Base-by-base conservation (phyloP, 164 flowering plant genomes). In the Echeveria elegans region DNA sequence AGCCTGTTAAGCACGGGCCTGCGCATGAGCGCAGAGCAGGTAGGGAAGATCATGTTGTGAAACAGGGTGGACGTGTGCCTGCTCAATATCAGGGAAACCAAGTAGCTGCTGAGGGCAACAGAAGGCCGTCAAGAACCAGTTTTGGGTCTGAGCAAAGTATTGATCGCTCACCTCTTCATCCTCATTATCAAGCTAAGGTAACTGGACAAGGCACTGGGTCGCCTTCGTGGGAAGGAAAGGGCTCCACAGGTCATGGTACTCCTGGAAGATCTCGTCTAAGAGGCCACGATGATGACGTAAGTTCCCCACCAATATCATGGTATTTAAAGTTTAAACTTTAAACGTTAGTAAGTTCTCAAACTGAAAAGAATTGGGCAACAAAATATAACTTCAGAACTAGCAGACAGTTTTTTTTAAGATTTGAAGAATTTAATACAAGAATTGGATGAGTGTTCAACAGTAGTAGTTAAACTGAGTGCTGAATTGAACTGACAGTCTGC, bases 101-200 rank as follows among this genome's bases (percentile, higher is more conserved):
- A 38, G 12, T 38, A 38, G 12, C 6, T 38, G 41, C 0, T 38
- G 47, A 77, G 21, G 23, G 70, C 31, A 31, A 67, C 18, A 71
- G 65, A 66, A 71, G 74, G 60, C 67, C 77, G 45, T 19, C 48
- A 23, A 73, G 75, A 69, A 40, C 21, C 21, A 77, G 75, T 69
- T 43, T 10, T 32, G 85, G 85, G 5, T 77, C 85, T 23, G 88
- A 81, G 52, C 69, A 83, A 31, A 78, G 87, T 70, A 11, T 79
- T 8, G 86, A 83, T 12, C 70, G 75, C 4, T 83, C 87, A 1
- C 89, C 89, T 6, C 74, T 83, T 28, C 87, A 78, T 68, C 79
- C 77, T 2, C 72, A 79, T 68, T 68, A 66, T 52, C 81, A 80
- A 36, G 81, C 80, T 11, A 79, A 73, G 73, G 16, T 67, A 34